Evolutionary conservation across 768 basidiomycete species (phyloP).

Genomic region (Leccinum rimulosum): DNA sequence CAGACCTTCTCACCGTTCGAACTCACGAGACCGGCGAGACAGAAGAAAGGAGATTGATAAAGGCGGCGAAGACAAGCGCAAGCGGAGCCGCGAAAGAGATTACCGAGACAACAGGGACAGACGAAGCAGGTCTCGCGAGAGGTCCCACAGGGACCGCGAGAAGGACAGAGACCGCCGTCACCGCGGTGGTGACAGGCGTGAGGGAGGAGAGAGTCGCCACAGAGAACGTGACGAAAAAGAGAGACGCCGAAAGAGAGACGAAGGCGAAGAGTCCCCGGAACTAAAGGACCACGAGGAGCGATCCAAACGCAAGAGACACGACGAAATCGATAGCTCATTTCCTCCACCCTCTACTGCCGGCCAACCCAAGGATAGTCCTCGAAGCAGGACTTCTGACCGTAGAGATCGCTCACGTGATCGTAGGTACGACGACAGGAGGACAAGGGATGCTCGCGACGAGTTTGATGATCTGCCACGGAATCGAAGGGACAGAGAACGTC

Average conservation of each 20-base stretch:
- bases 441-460: slow-evolving; percentile 54
- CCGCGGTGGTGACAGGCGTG: slow-evolving; percentile 45
- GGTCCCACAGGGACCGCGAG: slow-evolving; percentile 37
- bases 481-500: slow-evolving; percentile 42
- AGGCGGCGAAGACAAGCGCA: slow-evolving; percentile 57
- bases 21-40: slow-evolving; percentile 53
- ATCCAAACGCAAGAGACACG: slow-evolving; percentile 62
- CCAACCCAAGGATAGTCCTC: slow-evolving; percentile 48
- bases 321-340: slow-evolving; percentile 49
- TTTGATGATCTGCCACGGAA: slow-evolving; percentile 52
- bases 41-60: slow-evolving; percentile 49
- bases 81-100: slow-evolving; percentile 58
- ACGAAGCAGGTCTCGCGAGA: slow-evolving; percentile 49
- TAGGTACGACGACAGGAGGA: slow-evolving; percentile 50
- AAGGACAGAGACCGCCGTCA: slow-evolving; percentile 39
- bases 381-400: slow-evolving; percentile 42
- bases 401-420: slow-evolving; percentile 54
- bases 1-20: slow-evolving; percentile 67
- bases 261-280: slow-evolving; percentile 49
- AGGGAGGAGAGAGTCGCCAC: slow-evolving; percentile 54
- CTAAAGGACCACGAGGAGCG: slow-evolving; percentile 50
- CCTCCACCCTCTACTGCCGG: slow-evolving; percentile 36
- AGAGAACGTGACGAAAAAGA: slow-evolving; percentile 49
- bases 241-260: slow-evolving; percentile 70
- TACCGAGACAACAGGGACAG: slow-evolving; percentile 50